A percentile compares a stretch with the other conserved stretches of the same genome.
Conservation (phyloP, 2,329 filamentous ascomycete genomes). For the Pezicula neosporulosa region DNA sequence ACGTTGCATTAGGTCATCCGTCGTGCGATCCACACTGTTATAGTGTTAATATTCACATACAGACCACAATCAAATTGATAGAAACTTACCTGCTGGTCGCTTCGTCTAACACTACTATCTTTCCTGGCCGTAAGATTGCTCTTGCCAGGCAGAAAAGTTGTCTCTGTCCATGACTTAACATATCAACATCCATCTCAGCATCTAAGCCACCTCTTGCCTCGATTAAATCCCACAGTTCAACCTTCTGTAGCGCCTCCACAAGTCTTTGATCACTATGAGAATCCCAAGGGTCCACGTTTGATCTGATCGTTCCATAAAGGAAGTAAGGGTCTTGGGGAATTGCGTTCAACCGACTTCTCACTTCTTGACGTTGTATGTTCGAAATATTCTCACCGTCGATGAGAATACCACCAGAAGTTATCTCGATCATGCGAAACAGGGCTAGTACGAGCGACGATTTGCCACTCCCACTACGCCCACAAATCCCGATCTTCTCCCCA, state of each 20-base stretch:
- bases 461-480: slow-evolving; percentile 47
- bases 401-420: slow-evolving; percentile 32
- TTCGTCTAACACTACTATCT: slow-evolving; percentile 35
- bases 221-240: slow-evolving; percentile 40
- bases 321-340: slow-evolving; percentile 45
- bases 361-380: slow-evolving; percentile 34
- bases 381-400: slow-evolving; percentile 44
- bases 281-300: slow-evolving; percentile 43
- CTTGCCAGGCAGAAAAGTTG: slow-evolving; percentile 46
- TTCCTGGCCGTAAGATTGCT: slow-evolving; percentile 35
- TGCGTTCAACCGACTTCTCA: slow-evolving; percentile 35
- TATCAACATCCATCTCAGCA: slow-evolving; percentile 23
- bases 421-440: slow-evolving; percentile 42
- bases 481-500: slow-evolving; percentile 46
- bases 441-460: slow-evolving; percentile 39
- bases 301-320: slow-evolving; percentile 40
- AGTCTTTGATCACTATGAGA: slow-evolving; percentile 35
- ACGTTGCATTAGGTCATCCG: slow-evolving; percentile 51
- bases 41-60: background rate
- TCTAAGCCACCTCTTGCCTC: slow-evolving; percentile 33
- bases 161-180: slow-evolving; percentile 40
- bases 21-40: slow-evolving; percentile 50
- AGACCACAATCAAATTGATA: background rate
- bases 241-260: slow-evolving; percentile 38
- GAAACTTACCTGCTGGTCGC: slow-evolving; percentile 1